phyloP scores from a whole-genome alignment of 164 flowering plant genomes.

The Protea cynaroides region DNA sequence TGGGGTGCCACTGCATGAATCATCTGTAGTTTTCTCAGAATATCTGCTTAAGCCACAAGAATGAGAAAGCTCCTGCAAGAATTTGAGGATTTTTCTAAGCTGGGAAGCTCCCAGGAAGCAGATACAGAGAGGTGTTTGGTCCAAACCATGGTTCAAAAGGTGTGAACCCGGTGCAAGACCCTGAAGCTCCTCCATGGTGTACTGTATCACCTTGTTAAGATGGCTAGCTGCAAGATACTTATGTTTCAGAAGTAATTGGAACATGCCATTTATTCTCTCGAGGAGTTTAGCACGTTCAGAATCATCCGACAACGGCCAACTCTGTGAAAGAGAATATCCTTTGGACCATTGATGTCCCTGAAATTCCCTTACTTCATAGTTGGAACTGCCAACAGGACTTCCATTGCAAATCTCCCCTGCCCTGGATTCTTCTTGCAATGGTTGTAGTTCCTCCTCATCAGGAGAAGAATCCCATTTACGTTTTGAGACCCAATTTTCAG shows the following conservation, averaged over 20 bases:
- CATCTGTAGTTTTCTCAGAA: slow-evolving; percentile 56
- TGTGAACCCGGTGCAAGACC: slow-evolving; percentile 47
- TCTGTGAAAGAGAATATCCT: slow-evolving; percentile 25
- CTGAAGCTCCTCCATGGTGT: slow-evolving; percentile 72
- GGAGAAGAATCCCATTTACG: slow-evolving; percentile 57
- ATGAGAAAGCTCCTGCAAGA: slow-evolving; percentile 77
- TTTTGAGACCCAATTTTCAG: slow-evolving; percentile 23
- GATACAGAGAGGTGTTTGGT: slow-evolving; percentile 73
- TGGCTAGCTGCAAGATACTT: slow-evolving; percentile 78
- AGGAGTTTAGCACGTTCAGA: slow-evolving; percentile 72
- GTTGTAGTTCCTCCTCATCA: slow-evolving; percentile 23
- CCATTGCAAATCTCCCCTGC: slow-evolving; percentile 27
- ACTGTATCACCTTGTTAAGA: slow-evolving; percentile 69
- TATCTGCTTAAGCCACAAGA: slow-evolving; percentile 63
- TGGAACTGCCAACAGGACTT: slow-evolving; percentile 16
- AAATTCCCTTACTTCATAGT: slow-evolving; percentile 36
- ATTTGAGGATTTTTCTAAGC: slow-evolving; percentile 68
- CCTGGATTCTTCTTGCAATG: slow-evolving; percentile 4
- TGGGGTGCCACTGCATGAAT: slow-evolving; percentile 23
- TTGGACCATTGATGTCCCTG: slow-evolving; percentile 26
- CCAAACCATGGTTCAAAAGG: slow-evolving; percentile 55
- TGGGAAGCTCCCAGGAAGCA: slow-evolving; percentile 80
- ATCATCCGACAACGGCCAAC: slow-evolving; percentile 80
- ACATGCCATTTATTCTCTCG: slow-evolving; percentile 53
- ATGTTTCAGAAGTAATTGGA: slow-evolving; percentile 60